Percentiles rank a stretch among this genome's conserved stretches.
phyloP scores from a whole-genome alignment of 2,329 filamentous ascomycete species.

The Trichoderma sp. region DNA sequence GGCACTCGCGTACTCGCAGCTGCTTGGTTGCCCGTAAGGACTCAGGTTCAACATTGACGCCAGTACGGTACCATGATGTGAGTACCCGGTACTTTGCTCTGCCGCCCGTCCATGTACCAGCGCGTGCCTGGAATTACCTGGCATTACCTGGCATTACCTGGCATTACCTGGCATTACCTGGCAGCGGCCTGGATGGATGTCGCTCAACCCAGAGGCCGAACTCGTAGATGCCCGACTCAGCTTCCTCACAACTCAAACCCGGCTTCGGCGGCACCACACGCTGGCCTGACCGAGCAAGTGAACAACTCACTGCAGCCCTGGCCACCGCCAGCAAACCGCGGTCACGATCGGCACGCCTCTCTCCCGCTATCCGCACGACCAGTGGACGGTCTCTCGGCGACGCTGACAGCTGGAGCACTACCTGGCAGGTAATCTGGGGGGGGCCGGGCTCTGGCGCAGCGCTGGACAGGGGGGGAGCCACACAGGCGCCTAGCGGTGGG shows the following conservation, averaged over 20 bases:
- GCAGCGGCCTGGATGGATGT: not conserved
- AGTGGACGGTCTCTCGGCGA: conserved; percentile 1
- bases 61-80: no score
- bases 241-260: conserved; percentile 1
- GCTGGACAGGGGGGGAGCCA: conserved; percentile 2
- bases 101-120: not conserved
- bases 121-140: not conserved
- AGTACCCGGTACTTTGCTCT: not conserved
- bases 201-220: not conserved
- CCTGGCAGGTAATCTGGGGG: conserved; percentile 35
- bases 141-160: not conserved
- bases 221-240: conserved; percentile 1
- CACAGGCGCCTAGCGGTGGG: not conserved
- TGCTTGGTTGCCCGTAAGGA: not conserved
- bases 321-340: conserved; percentile 4
- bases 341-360: conserved; percentile 14
- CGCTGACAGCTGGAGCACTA: conserved; percentile 24
- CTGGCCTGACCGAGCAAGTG: conserved; percentile 8
- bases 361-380: not conserved
- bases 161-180: not conserved
- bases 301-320: conserved; percentile 13
- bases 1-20: not conserved
- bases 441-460: conserved; percentile 20
- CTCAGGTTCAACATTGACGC: no score
- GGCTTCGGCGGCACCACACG: conserved; percentile 2